Evolutionary conservation across 768 basidiomycete species (phyloP).

Genomic region (Mycena maculata): DNA sequence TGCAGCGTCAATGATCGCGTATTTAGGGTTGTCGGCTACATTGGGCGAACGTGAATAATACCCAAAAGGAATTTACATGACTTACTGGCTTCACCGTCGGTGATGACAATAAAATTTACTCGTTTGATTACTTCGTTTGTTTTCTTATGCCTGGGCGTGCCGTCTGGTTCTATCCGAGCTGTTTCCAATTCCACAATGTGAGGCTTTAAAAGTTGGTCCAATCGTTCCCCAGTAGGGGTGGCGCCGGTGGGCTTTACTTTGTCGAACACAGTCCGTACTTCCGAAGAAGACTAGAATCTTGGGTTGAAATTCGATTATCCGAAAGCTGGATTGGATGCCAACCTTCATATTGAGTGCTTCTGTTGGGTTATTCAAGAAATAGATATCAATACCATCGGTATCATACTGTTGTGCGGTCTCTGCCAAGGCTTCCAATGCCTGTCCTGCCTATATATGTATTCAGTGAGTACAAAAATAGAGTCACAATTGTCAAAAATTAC

Average conservation of each 20-base stretch:
- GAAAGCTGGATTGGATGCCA: constrained; percentile 8
- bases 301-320: background rate
- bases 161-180: constrained; percentile 37
- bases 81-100: constrained; percentile 71
- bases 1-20: constrained; percentile 58
- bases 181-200: constrained; percentile 43
- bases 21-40: constrained; percentile 63
- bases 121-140: constrained; percentile 58
- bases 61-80: background rate
- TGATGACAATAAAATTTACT: constrained; percentile 70
- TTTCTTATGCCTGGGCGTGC: constrained; percentile 25
- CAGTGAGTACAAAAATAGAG: background rate
- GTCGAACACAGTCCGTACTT: constrained; percentile 56
- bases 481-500: constrained; percentile 39
- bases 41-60: background rate
- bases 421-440: constrained; percentile 62
- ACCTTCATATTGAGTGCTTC: constrained; percentile 54
- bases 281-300: constrained; percentile 46
- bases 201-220: constrained; percentile 46
- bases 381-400: constrained; percentile 68
- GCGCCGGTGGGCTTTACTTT: constrained; percentile 54
- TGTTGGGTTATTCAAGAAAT: constrained; percentile 63
- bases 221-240: constrained; percentile 56
- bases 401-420: constrained; percentile 61
- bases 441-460: constrained; percentile 47